These are phyloP conservation scores for Paramecium bursaria DNA, from an alignment of 73 alveolate genomes.

Conservation along the genomic window DNA sequence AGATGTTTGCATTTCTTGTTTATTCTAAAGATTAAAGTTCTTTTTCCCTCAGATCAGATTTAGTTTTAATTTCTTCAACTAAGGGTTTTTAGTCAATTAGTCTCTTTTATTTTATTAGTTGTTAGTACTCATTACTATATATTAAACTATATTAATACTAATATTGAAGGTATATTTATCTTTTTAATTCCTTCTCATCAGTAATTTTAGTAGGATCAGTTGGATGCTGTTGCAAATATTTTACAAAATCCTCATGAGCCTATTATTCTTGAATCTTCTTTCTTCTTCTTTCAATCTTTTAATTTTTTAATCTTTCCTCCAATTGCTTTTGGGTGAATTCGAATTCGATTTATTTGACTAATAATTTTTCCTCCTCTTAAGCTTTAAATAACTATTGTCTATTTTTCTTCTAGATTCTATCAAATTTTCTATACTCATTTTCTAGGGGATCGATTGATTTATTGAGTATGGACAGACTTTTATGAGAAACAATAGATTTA, in stretches of 20 bases:
- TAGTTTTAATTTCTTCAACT: slow-evolving; percentile 15
- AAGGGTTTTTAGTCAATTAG: too few species aligned
- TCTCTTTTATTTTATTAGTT: too few species aligned
- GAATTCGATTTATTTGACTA: slow-evolving; percentile 33
- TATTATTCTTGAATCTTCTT: slow-evolving; percentile 1
- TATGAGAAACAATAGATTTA: slow-evolving; percentile 36
- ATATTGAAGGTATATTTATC: too few species aligned
- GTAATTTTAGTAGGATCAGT: too few species aligned
- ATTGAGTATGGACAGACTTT: slow-evolving; percentile 33
- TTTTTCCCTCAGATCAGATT: slow-evolving; percentile 37
- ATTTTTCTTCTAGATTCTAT: slow-evolving; percentile 23
- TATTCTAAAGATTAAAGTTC: slow-evolving; percentile 26
- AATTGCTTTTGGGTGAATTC: background rate
- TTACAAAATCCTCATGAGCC: too few species aligned
- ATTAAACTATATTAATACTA: too few species aligned
- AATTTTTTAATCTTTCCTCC: slow-evolving; percentile 35
- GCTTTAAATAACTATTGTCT: slow-evolving; percentile 30
- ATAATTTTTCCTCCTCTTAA: slow-evolving; percentile 24
- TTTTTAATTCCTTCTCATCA: too few species aligned
- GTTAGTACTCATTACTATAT: too few species aligned
- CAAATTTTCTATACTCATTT: slow-evolving; percentile 26
- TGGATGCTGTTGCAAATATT: too few species aligned
- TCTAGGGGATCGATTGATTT: slow-evolving; percentile 26
- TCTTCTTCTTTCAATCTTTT: background rate
- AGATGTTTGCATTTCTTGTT: slow-evolving; percentile 2